phyloP scores from a whole-genome alignment of 768 basidiomycete genomes.

The Amanita thiersii region DNA sequence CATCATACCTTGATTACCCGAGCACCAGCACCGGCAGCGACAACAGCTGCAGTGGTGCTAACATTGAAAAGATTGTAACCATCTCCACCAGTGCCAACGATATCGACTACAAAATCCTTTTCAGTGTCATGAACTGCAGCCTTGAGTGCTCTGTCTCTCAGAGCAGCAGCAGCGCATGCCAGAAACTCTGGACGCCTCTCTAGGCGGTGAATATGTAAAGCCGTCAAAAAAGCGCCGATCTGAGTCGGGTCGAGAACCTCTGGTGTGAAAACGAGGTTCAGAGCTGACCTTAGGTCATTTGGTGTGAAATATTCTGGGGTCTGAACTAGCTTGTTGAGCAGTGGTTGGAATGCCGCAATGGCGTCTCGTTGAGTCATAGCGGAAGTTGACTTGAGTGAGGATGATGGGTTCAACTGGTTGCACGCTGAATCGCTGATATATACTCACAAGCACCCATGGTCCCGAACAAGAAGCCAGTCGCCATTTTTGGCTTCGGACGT shows the following conservation, averaged over 20 bases:
- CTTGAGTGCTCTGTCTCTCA: constrained; percentile 60
- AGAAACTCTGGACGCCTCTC: constrained; percentile 73
- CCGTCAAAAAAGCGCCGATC: constrained; percentile 85
- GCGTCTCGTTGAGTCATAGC: background rate
- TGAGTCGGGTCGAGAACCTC: constrained; percentile 60
- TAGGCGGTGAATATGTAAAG: constrained; percentile 70
- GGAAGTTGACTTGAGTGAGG: background rate
- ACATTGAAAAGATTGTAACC: constrained; percentile 96
- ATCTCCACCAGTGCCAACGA: constrained; percentile 93
- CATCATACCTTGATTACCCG: constrained; percentile 79
- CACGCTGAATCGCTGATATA: too few relatives aligned
- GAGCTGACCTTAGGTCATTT: constrained; percentile 62
- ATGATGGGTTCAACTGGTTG: too few relatives aligned
- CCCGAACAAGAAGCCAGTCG: too few relatives aligned
- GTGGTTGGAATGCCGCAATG: constrained; percentile 55
- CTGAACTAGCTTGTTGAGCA: constrained; percentile 72
- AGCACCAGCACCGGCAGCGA: constrained; percentile 91
- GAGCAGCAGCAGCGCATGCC: constrained; percentile 68
- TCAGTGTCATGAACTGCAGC: constrained; percentile 51
- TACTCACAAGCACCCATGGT: too few relatives aligned
- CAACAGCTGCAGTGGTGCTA: constrained; percentile 87
- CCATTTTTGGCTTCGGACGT: too few relatives aligned
- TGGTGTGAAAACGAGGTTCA: constrained; percentile 69
- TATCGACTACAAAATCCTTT: constrained; percentile 59
- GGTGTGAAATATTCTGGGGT: constrained; percentile 78